phyloP scores from a whole-genome alignment of 768 basidiomycete genomes.

The button mushroom (Agaricus bisporus) region DNA sequence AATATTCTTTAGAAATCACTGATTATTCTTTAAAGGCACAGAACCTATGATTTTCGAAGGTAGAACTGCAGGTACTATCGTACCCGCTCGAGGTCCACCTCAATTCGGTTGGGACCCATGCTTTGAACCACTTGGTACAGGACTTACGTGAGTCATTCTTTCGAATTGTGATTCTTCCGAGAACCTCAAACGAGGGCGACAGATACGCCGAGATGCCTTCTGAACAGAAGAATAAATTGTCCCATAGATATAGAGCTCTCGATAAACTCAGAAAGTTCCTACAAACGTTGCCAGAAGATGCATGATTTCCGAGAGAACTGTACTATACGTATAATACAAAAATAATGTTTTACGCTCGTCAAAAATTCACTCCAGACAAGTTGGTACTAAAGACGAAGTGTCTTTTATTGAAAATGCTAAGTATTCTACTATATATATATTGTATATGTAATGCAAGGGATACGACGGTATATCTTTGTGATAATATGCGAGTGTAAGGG shows the following conservation, averaged over 20 bases:
- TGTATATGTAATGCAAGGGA: too few relatives aligned
- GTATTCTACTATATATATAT: too few relatives aligned
- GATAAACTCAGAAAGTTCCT: constrained; percentile 55
- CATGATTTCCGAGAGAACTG: not conserved
- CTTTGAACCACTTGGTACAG: constrained; percentile 72
- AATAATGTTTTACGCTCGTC: too few relatives aligned
- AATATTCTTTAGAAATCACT: too few relatives aligned
- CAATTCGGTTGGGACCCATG: constrained; percentile 90
- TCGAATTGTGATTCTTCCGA: not conserved
- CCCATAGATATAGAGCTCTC: constrained; percentile 70
- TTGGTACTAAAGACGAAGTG: too few relatives aligned
- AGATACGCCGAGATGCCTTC: constrained; percentile 76
- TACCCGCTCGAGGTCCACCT: constrained; percentile 71
- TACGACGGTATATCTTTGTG: too few relatives aligned
- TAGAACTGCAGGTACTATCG: constrained; percentile 83
- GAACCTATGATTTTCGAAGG: constrained; percentile 80
- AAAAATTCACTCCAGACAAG: too few relatives aligned
- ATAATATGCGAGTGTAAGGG: too few relatives aligned
- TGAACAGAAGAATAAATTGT: constrained; percentile 64
- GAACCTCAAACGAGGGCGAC: constrained; percentile 2
- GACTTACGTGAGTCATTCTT: constrained; percentile 57
- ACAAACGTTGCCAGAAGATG: constrained; percentile 17
- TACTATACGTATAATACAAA: too few relatives aligned
- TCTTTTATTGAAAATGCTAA: too few relatives aligned
- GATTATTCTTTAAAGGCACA: constrained; percentile 27